A percentile compares a stretch with the other conserved stretches of the same genome.
These are phyloP conservation scores for Phaeoacremonium minimum DNA, from an alignment of 2,329 filamentous ascomycete species.

Conservation along the genomic window DNA sequence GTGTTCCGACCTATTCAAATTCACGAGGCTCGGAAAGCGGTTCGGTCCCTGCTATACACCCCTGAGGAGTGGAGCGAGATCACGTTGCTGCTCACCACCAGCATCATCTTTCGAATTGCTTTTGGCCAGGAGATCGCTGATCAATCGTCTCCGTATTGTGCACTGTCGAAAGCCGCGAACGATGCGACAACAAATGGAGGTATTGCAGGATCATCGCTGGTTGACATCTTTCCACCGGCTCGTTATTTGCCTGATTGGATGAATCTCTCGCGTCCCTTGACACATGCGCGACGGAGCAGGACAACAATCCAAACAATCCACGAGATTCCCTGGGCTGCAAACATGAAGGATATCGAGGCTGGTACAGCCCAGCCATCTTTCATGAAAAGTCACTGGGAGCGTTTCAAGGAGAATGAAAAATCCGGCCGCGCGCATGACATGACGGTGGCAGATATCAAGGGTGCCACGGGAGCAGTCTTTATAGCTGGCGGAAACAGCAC, in stretches of 20 bases:
- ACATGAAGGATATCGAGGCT: slow-evolving; percentile 23
- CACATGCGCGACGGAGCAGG: slow-evolving; percentile 19
- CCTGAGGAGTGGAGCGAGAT: slow-evolving; percentile 15
- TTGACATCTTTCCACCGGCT: slow-evolving; percentile 43
- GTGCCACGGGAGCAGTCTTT: slow-evolving; percentile 9
- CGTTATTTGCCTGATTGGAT: slow-evolving; percentile 35
- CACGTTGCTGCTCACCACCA: slow-evolving; percentile 17
- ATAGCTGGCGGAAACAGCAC: slow-evolving; percentile 24
- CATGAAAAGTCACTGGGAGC: slow-evolving; percentile 21
- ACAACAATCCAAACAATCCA: slow-evolving; percentile 33
- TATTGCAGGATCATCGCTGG: slow-evolving; percentile 28
- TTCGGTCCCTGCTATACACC: slow-evolving; percentile 14
- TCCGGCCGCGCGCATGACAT: no score
- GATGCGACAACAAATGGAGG: slow-evolving; percentile 20
- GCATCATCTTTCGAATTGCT: slow-evolving; percentile 18
- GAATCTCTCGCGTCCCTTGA: slow-evolving; percentile 14
- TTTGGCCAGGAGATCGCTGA: slow-evolving; percentile 16
- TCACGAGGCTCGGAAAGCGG: slow-evolving; percentile 20
- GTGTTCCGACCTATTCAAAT: slow-evolving; percentile 27
- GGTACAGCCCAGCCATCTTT: slow-evolving; percentile 23
- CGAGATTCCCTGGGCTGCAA: slow-evolving; percentile 32
- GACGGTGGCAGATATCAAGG: slow-evolving; percentile 10
- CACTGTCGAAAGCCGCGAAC: slow-evolving; percentile 16
- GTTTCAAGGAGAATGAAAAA: slow-evolving; percentile 5
- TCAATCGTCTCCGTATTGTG: slow-evolving; percentile 15